Conservation (phyloP, 192 early-diverging fungal genomes). For the Chytriomyces hyalinus region DNA sequence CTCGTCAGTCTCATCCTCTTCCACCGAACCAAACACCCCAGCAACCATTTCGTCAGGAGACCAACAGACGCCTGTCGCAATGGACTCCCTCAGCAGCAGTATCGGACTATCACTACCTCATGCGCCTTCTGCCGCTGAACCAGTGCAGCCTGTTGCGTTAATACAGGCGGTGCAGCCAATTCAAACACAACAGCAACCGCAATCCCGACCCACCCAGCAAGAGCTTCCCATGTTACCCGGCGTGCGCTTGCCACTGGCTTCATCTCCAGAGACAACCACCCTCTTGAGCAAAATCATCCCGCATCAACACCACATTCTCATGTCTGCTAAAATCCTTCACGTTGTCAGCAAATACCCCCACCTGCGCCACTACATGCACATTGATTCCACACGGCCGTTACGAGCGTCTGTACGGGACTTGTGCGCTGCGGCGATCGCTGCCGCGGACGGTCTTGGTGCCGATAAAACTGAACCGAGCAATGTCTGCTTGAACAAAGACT, state of each 20-base stretch:
- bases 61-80: neutral
- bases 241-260: constrained; percentile 31
- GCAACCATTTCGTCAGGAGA: constrained; percentile 6
- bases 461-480: neutral
- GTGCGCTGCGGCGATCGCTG: constrained; percentile 23
- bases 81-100: constrained; percentile 8
- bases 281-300: constrained; percentile 62
- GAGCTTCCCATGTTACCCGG: constrained; percentile 33
- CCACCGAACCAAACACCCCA: constrained; percentile 27
- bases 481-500: neutral
- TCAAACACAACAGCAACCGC: constrained; percentile 5
- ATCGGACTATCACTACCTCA: constrained; percentile 22
- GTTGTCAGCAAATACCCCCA: constrained; percentile 90
- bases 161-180: neutral
- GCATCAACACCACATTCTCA: constrained; percentile 80
- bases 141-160: neutral
- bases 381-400: constrained; percentile 21
- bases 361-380: constrained; percentile 65
- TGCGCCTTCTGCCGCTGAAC: constrained; percentile 25
- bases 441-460: neutral
- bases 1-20: neutral
- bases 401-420: constrained; percentile 6
- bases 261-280: constrained; percentile 3
- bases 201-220: constrained; percentile 24
- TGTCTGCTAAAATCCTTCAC: constrained; percentile 83